Evolutionary conservation across 495 filamentous ascomycete genomes (phyloP), one percentile per base, ranked within the genome.

Genomic region (Collariella sp.): DNA sequence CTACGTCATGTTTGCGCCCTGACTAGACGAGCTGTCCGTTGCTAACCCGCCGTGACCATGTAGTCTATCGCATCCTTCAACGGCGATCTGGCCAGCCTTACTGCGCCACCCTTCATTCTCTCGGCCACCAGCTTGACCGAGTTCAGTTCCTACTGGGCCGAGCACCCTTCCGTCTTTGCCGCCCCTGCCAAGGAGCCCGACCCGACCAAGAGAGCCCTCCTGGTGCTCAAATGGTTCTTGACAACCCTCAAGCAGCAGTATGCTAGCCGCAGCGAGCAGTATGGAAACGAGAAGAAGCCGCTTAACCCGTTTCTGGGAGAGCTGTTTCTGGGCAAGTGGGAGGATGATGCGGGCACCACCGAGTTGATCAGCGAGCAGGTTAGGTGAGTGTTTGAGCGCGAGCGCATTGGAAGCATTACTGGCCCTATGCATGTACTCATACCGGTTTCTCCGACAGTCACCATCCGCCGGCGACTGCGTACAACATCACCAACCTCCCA

Each of bases 141-240:
- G 68, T 98, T 91, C 76, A 91, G 87, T 54, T 88, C 89, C 44
- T 97, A 96, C 77, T 98, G 93, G 94, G 84, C 85, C 38, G 91
- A 97, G 70, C 91, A 96, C 64, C 93, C 93, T 2, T 76, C 80
- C 55, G 71, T 94, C 50, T 93, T 98, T 64, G 82, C 88, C 31
- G 91, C 93, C 6, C 89, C 91, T 1, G 86, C 89, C 19, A 77
- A 78, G 44, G 93, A 96, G 69, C 50, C 79, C 18, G 86, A 96
- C 63, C 82, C 91, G 1, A 81, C 83, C 55, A 94, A 91, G 76
- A 81, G 93, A 50, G 84, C 89, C 7, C 70, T 96, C 54, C 74
- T 90, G 9, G 94, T 98, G 18, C 74, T 97, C 50, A 96, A 93
- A 68, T 98, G 93, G 93, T 98, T 98, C 73, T 77, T 98, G 52